Conservation (phyloP, 2,329 filamentous ascomycete species). For the Aspergillus jensenii region DNA sequence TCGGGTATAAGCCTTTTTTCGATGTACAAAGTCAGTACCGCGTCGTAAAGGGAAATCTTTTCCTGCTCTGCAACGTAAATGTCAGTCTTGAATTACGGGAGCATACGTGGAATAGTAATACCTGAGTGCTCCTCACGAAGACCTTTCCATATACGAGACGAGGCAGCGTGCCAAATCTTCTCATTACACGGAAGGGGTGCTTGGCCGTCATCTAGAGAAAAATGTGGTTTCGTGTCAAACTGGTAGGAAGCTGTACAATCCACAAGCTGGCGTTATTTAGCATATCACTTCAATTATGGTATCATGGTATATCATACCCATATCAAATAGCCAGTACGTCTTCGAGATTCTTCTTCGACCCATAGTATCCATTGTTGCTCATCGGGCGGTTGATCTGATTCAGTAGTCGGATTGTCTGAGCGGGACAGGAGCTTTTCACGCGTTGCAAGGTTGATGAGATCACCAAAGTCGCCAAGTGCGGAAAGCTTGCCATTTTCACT, state of each 20-base stretch:
- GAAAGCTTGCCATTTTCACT: conserved; percentile 24
- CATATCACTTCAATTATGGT: neutral
- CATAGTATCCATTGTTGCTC: conserved; percentile 35
- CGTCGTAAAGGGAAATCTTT: conserved; percentile 41
- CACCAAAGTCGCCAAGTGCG: conserved; percentile 27
- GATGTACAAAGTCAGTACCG: conserved; percentile 49
- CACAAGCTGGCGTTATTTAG: conserved; percentile 34
- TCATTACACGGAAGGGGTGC: conserved; percentile 43
- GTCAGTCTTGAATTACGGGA: conserved; percentile 2
- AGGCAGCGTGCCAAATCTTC: conserved; percentile 40
- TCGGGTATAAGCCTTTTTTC: conserved; percentile 47
- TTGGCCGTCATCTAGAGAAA: conserved; percentile 43
- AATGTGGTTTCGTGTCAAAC: conserved; percentile 34
- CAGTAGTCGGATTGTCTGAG: conserved; percentile 11
- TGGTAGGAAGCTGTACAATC: conserved; percentile 44
- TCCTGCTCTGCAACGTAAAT: conserved; percentile 16
- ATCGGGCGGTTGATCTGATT: conserved; percentile 7
- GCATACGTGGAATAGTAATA: conserved; percentile 10
- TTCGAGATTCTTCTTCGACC: conserved; percentile 37
- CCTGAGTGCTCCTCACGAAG: conserved; percentile 22
- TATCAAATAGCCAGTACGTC: conserved; percentile 43
- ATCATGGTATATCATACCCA: conserved; percentile 37
- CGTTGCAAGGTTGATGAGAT: conserved; percentile 27
- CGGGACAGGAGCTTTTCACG: conserved; percentile 23
- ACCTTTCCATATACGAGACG: conserved; percentile 33